These are phyloP conservation scores for Aspergillus diversus DNA, from an alignment of 495 filamentous ascomycete species.

Conservation along the genomic window DNA sequence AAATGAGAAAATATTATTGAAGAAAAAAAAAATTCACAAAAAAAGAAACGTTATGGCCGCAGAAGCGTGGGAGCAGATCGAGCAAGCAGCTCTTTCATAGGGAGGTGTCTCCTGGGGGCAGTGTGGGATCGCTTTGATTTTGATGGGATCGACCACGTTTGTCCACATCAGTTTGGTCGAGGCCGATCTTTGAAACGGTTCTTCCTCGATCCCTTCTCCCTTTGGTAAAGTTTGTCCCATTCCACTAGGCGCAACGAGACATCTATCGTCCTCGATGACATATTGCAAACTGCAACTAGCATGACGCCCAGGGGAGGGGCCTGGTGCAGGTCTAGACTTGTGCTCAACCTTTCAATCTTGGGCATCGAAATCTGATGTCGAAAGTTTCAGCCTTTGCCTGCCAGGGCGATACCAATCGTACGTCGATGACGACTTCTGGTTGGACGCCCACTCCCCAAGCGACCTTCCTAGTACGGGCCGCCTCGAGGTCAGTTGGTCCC, in stretches of 20 bases:
- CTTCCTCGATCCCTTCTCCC: constrained; percentile 14
- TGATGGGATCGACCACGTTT: constrained; percentile 46
- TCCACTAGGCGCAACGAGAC: constrained; percentile 4
- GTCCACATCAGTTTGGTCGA: constrained; percentile 35
- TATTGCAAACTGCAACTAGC: constrained; percentile 15
- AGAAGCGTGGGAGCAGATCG: constrained; percentile 9
- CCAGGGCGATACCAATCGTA: constrained; percentile 10
- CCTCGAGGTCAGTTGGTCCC: constrained; percentile 2
- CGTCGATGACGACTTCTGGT: constrained; percentile 18
- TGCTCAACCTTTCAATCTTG: constrained; percentile 24
- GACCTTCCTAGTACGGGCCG: constrained; percentile 4
- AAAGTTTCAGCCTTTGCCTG: constrained; percentile 27
- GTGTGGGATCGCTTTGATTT: constrained; percentile 30
- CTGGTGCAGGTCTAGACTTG: constrained; percentile 24
- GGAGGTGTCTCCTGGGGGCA: constrained; percentile 22
- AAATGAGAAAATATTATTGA: not conserved
- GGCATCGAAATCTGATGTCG: constrained; percentile 13
- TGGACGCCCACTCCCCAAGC: not conserved
- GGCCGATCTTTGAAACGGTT: constrained; percentile 26
- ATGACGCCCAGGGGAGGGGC: not conserved
- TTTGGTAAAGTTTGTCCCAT: constrained; percentile 6
- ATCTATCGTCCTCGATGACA: constrained; percentile 14
- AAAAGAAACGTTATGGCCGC: constrained; percentile 8
- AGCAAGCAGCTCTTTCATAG: constrained; percentile 4
- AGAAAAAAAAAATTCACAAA: not conserved